Percentiles rank a stretch among this genome's conserved stretches.
These are phyloP conservation scores for Alternaria arbusti DNA, from an alignment of 2,329 filamentous ascomycete species.

Conservation along the genomic window DNA sequence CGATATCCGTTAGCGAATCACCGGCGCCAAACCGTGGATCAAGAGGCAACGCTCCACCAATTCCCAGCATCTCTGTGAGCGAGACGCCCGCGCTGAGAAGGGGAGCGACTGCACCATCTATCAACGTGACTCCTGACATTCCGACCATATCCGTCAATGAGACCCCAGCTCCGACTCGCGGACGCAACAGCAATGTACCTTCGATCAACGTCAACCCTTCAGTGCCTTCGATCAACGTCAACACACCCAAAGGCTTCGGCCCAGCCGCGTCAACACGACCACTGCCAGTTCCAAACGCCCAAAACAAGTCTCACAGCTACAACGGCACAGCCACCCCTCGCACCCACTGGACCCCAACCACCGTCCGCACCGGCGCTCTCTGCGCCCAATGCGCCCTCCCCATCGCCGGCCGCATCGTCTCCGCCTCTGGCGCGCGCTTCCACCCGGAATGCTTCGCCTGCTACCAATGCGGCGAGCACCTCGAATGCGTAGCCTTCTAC, in stretches of 20 bases:
- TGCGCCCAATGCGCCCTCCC: conserved; percentile 85
- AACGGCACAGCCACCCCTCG: conserved; percentile 46
- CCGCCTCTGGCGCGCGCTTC: conserved; percentile 81
- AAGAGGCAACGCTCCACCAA: conserved; percentile 3
- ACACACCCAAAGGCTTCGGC: conserved; percentile 26
- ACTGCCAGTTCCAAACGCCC: conserved; percentile 56
- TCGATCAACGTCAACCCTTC: conserved; percentile 33
- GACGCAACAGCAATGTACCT: conserved; percentile 24
- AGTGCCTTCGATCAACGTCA: conserved; percentile 39
- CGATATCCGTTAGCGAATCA: conserved; percentile 36
- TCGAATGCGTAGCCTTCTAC: conserved; percentile 96
- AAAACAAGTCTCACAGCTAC: conserved; percentile 42
- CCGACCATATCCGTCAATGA: conserved; percentile 40
- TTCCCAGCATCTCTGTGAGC: conserved; percentile 9
- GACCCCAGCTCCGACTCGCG: conserved; percentile 16
- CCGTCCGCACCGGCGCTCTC: conserved; percentile 67
- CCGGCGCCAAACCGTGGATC: conserved; percentile 16
- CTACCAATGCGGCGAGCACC: conserved; percentile 81
- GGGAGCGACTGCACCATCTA: conserved; percentile 15
- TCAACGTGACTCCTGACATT: conserved; percentile 31
- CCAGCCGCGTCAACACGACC: conserved; percentile 51
- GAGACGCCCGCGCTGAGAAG: conserved; percentile 24
- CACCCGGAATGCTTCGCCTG: conserved; percentile 94
- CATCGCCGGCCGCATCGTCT: conserved; percentile 90
- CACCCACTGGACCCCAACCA: conserved; percentile 54